Base-by-base conservation (phyloP, 768 basidiomycete genomes). In the Gyrodon lividus region DNA sequence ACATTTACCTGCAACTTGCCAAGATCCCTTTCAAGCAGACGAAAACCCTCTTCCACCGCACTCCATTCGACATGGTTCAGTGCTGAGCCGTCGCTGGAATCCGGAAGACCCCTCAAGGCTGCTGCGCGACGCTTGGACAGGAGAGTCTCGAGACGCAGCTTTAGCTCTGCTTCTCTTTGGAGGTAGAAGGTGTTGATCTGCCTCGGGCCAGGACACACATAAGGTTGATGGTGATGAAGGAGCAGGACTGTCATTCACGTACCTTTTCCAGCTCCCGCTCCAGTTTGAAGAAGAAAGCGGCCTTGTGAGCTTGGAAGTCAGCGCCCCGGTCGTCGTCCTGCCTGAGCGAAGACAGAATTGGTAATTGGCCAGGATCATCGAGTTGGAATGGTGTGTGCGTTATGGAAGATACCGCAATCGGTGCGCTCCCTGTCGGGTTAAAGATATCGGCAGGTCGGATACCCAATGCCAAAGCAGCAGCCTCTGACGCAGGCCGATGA, bases 141-240 rank as follows among this genome's bases (percentile, higher is more conserved):
- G 28, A 99, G 76, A 0, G 93, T 97, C 59, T 96, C 88, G 57
- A 99, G 84, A 53, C 97, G 84, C 48, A 95, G 72, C 64, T 89
- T 90, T 43, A 98, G 83, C 60, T 97, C 93, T 14, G 93, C 90
- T 70, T 99, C 96, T 70, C 95, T 98, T 71, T 94, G 92, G 47
- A 98, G 79, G 72, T 99, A 99, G 68, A 99, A 98, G 5, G 86
- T 82, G 71, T 99, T 98, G 74, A 99, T 98, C 96, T 99, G 61
- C 12, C 43, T 31, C 40, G 61, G 48, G 37, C 30, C 33, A 26
- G 30, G 28, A 43, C 28, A 33, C 33, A 9, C 8, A 35, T 56
- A 19, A 52, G 46, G 38, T 26, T 53, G 48, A 45, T 31, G 34
- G 40, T 41, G 46, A 44, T 42, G 39, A 38, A 20, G 5, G 56